Base-by-base conservation (phyloP, 495 filamentous ascomycete species). In the Annulohypoxylon maeteangense region DNA sequence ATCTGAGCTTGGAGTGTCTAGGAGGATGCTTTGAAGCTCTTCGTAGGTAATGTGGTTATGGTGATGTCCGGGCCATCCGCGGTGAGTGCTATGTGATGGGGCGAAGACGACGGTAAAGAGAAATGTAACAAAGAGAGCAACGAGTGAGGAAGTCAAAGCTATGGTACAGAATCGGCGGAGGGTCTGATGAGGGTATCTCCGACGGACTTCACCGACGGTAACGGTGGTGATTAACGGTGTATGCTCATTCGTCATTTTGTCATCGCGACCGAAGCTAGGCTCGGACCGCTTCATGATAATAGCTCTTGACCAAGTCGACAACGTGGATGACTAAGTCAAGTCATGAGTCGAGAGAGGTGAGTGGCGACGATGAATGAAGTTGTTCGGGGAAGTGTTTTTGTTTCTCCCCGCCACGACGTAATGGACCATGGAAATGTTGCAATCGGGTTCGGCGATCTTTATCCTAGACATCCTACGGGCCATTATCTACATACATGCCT, bases 161-260 rank as follows among this genome's bases (percentile, higher is more conserved):
- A 90, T 82, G 55, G 89, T 93, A 80, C 91, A 95, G 76, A 91
- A 88, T 54, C 89, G 89, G 60, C 92, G 90, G 32, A 93, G 70
- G 14, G 84, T 82, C 71, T 87, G 86, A 76, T 93, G 92, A 18
- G 86, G 85, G 74, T 93, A 93, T 48, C 90, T 88, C 67, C 83
- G 86, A 36, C 85, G 90, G 14, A 78, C 80, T 4, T 81, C 76
- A 29, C 74, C 79, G 16, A 89, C 83, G 23, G 77, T 80, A 44
- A 91, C 87, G 23, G 86, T 86, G 58, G 82, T 76, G 58, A 92
- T 80, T 69, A 92, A 82, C 27, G 90, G 90, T 16, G 89, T 90
- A 18, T 76, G 77, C 69, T 92, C 91, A 34, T 79, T 81, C 36
- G 83, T 78, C 87, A 88, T 88, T 69, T 77, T 78, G 38, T 68